Evolutionary conservation across 1,284 basidiomycete genomes (phyloP), one percentile per base, ranked within the genome.

Genomic region (Ganoderma meredithae): DNA sequence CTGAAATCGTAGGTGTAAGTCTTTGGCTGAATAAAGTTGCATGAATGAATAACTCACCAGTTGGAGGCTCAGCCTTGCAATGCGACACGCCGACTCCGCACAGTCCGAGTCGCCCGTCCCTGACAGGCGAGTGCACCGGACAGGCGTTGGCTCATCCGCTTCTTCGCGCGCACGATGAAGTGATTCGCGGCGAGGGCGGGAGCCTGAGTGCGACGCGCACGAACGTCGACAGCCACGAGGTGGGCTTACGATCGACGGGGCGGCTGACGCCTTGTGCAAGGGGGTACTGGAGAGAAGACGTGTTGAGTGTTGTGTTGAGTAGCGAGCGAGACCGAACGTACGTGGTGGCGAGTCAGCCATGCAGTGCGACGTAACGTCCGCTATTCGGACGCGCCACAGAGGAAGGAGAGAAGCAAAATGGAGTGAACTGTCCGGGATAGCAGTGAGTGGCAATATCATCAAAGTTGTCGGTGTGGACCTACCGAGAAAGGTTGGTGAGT

Each of bases 81-180:
- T 67, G 65, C 65, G 61, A 15, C 65, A 25, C 65, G 65, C 65
- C 58, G 44, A 55, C 65, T 53, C 65, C 65, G 55, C 61, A 60
- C 61, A 53, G 22, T 53, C 65, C 65, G 61, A 49, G 61, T 49
- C 61, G 62, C 61, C 65, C 65, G 39, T 67, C 65, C 65, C 65
- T 5, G 65, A 63, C 55, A 63, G 65, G 44, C 59, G 56, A 43
- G 61, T 67, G n/a, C 15, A 63, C 44, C 65, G 65, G 65, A 67
- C 22, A 44, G 61, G 61, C 65, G 65, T 63, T 67, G 65, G 27
- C 61, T 59, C 61, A 22, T 49, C 61, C 41, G n/a, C 60, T 31
- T 36, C 33, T 47, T 27, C 22, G 25, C 36, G 44, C 27, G 36
- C 40, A 43, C 39, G 1, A 5, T 25, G 22, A 52, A 27, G 47